Base-by-base conservation (phyloP, 768 basidiomycete genomes). In the Termitomyces sp. region DNA sequence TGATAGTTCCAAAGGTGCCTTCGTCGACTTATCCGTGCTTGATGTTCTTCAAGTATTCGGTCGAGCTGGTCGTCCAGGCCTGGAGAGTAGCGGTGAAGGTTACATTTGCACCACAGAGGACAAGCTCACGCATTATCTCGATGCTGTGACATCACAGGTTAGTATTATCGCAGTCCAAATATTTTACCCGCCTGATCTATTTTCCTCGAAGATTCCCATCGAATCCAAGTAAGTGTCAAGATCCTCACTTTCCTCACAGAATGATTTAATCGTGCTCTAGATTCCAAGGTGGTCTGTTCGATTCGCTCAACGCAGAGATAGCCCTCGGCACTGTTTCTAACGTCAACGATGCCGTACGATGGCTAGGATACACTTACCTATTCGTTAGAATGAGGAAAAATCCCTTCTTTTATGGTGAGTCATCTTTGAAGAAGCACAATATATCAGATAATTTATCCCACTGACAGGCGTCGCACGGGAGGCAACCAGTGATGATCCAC, bases 31-130 rank as follows among this genome's bases (percentile, higher is more conserved):
- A 19, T 91, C 95, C 2, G 86, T 98, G 12, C 77, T 99, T 47
- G 97, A 99, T 70, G 97, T 99, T 3, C 74, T 99, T 3, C 95
- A 99, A 76, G 91, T 99, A 21, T 98, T 99, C 64, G 97, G 97
- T 61, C 86, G 97, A 70, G 97, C 97, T 53, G 97, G 93, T 37
- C 81, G 91, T 37, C 90, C 91, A 0, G 90, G 88, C 11, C 68
- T 93, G 50, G 96, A 98, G 71, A 83, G 80, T 17, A 95, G 94
- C 60, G 97, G 97, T 66, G 94, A 95, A 67, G 96, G 97, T 2
- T 98, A 91, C 69, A 97, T 99, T 60, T 97, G 94, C 59, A 98
- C 97, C 0, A 88, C 93, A 0, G 84, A 88, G 25, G 97, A 99
- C 65, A 98, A 95, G 70, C 80, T 99, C 28, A 75, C 83, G 1